Base-by-base conservation (phyloP, 495 filamentous ascomycete species). In the Durotheca rogersii region DNA sequence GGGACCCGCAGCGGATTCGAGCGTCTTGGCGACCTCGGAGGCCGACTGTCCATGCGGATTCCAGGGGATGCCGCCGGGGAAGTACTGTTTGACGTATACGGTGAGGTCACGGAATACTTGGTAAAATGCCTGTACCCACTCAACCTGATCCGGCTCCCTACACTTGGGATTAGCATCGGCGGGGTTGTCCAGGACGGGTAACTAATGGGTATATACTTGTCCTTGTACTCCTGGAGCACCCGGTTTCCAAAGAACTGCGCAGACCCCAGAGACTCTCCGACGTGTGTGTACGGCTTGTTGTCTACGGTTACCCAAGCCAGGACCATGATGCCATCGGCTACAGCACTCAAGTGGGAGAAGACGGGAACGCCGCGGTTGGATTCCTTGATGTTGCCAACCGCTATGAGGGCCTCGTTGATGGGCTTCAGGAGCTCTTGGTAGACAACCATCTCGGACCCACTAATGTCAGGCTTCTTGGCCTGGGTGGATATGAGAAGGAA, bases 181-280 rank as follows among this genome's bases (percentile, higher is more conserved):
- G 25, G 11, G 2, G 5, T 10, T 41, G 0, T 16, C 27, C 14
- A n/a, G 9, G 5, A 27, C 32, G 16, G 19, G 1, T 18, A 10
- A 1, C 12, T 9, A n/a, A 15, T 46, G n/a, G 41, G 9, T 25
- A 0, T 84, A 53, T 71, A 95, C 90, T 89, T 92, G 40, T 93
- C 90, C 73, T 92, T 96, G 69, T 88, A 83, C 50, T 89, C 85
- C 62, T 85, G 90, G 50, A 96, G 67, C 29, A 98, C 86, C 47
- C 88, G 81, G 73, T 98, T 96, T 2, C 93, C 94, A 52, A 84
- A 96, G 72, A 89, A 94, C 66, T 96, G 80, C 19, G 90, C 87
- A 38, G 88, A 83, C 17, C 81, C 82, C 6, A 93, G 71, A 37
- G 83, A 82, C 37, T 95, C 92, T 20, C 77, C 77, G 29, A 96